Conservation (phyloP, 1,139 yeast species). For the Geotrichum australiense region DNA sequence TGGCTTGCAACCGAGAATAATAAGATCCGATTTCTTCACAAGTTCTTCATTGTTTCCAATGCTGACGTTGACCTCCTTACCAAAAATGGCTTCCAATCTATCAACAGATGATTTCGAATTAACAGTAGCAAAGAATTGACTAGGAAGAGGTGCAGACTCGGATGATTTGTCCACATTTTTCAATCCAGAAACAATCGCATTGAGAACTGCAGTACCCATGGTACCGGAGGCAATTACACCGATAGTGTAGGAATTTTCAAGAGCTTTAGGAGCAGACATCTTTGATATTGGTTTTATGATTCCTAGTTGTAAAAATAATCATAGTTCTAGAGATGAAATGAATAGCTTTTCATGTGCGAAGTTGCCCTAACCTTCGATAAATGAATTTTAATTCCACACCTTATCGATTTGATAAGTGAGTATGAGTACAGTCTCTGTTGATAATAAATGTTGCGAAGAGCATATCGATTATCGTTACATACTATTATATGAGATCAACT, state of each 20-base stretch:
- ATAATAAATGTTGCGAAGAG: no score
- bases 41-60: slow-evolving; percentile 53
- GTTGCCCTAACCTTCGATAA: no score
- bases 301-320: not conserved
- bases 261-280: slow-evolving; percentile 14
- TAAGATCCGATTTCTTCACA: slow-evolving; percentile 56
- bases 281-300: no score
- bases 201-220: slow-evolving; percentile 92
- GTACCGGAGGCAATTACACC: slow-evolving; percentile 90
- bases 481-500: no score
- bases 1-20: slow-evolving; percentile 84
- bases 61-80: slow-evolving; percentile 47
- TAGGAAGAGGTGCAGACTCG: slow-evolving; percentile 40
- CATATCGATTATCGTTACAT: no score
- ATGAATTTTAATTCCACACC: not conserved
- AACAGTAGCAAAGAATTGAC: slow-evolving; percentile 69
- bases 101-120: slow-evolving; percentile 47
- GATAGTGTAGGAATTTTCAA: slow-evolving; percentile 48
- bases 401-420: no score
- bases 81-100: slow-evolving; percentile 42
- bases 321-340: no score
- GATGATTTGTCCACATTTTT: slow-evolving; percentile 27
- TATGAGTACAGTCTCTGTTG: no score
- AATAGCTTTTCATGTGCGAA: no score
- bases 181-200: slow-evolving; percentile 59